These are phyloP conservation scores for Spizellomyces sp. DNA, from an alignment of 192 early-diverging fungal genomes.

Conservation along the genomic window DNA sequence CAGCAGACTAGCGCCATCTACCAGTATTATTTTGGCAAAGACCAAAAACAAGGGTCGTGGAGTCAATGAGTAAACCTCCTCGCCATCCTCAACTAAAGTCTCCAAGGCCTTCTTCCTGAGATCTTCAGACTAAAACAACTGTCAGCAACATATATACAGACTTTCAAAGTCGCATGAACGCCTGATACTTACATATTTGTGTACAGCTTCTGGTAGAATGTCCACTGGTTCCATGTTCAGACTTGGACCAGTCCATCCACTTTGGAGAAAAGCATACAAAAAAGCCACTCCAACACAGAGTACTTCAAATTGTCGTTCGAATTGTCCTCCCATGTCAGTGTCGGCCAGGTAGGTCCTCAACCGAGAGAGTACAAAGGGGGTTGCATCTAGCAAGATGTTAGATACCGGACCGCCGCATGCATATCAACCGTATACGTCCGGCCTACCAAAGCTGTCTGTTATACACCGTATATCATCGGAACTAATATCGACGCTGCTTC, in stretches of 20 bases:
- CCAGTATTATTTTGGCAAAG: constrained; percentile 68
- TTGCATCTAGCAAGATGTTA: too few species aligned
- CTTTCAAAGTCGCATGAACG: not conserved
- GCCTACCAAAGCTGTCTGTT: too few species aligned
- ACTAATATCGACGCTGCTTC: too few species aligned
- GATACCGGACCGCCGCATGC: too few species aligned
- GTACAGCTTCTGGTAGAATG: constrained; percentile 54
- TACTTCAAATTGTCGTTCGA: constrained; percentile 36
- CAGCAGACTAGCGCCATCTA: constrained; percentile 45
- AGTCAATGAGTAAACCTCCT: constrained; percentile 81
- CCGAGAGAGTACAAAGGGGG: too few species aligned
- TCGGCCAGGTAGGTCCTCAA: not conserved
- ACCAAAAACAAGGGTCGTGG: constrained; percentile 68
- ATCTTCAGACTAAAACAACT: not conserved
- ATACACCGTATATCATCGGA: too few species aligned
- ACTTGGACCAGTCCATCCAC: constrained; percentile 86
- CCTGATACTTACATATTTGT: not conserved
- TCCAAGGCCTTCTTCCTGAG: constrained; percentile 29
- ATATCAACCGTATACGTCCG: too few species aligned
- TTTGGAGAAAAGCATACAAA: constrained; percentile 84
- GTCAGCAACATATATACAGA: not conserved
- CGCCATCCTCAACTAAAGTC: constrained; percentile 73
- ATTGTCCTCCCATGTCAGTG: not conserved
- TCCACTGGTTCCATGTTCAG: constrained; percentile 59
- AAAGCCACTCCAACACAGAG: constrained; percentile 66